Evolutionary conservation across 1,139 yeast genomes (phyloP), one percentile per base, ranked within the genome.

Genomic region (Sugiyamaella paludigena): DNA sequence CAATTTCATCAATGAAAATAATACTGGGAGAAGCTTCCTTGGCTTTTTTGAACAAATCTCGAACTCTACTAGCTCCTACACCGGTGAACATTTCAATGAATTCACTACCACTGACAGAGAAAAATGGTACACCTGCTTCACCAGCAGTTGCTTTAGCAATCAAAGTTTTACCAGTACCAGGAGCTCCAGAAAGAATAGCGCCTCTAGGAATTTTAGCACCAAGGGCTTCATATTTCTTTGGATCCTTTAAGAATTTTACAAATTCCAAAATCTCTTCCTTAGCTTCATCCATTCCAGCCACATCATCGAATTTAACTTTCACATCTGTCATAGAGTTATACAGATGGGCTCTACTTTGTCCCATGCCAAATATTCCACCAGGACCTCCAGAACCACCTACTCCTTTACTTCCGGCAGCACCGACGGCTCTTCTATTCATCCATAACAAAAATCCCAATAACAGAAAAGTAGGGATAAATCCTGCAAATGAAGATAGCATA

Each of bases 131-230:
- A 44, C 92, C 95, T 0, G 98, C 98, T 69, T 92, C 98, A 56
- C 98, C 98, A 1, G 98, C 98, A 38, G 98, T 92, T 4, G 98
- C 98, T 67, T 87, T 91, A n/a, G 98, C 98, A 51, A 92, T 74
- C 56, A 92, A 74, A 0, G 98, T 92, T 69, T 92, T 92, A 83
- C 98, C 98, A 7, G 98, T 92, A 76, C 98, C 98, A 44, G 98
- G 98, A n/a, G 98, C 96, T 52, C 98, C 98, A 11, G 96, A 87
- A 52, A 94, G 74, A 57, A 92, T 88, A 10, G 98, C 98, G 61
- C 98, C 98, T 65, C 98, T 81, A 44, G 98, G 98, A 57, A 92
- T 94, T 69, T 91, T 88, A 13, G 98, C 98, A 38, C 98, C 98
- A 47, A 92, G 74, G 55, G 80, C 82, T 66, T 91, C 96, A 67